A percentile compares a stretch with the other conserved stretches of the same genome.
Conservation (phyloP, 2,329 filamentous ascomycete genomes). For the Xylariaceae sp. region DNA sequence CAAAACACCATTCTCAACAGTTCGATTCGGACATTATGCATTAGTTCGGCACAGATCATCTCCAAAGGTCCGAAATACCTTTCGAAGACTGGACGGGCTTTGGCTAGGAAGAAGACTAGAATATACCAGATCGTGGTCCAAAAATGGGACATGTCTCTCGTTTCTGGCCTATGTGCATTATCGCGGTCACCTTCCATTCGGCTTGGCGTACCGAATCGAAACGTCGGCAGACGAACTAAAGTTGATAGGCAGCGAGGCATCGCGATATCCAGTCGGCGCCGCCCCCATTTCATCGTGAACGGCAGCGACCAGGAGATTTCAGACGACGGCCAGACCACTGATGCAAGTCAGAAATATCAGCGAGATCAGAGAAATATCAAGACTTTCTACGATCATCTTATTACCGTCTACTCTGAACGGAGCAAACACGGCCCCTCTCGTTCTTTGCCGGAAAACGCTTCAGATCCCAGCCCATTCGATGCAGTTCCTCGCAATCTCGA, state of each 20-base stretch:
- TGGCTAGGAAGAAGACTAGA: constrained; percentile 33
- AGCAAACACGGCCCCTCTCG: background rate
- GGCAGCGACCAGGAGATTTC: constrained; percentile 22
- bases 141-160: constrained; percentile 39
- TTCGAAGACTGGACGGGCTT: constrained; percentile 21
- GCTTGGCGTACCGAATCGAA: constrained; percentile 18
- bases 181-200: constrained; percentile 13
- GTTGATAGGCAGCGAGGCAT: constrained; percentile 9
- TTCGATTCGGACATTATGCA: constrained; percentile 20
- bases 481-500: constrained; percentile 16
- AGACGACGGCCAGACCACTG: background rate
- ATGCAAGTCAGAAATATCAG: background rate
- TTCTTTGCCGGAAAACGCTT: constrained; percentile 3
- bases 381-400: constrained; percentile 23
- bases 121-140: constrained; percentile 47
- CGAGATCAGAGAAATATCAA: constrained; percentile 13
- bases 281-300: constrained; percentile 23
- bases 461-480: constrained; percentile 21
- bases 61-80: constrained; percentile 7
- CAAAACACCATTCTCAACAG: constrained; percentile 6
- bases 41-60: constrained; percentile 27
- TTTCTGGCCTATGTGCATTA: constrained; percentile 33
- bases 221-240: constrained; percentile 9
- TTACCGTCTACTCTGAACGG: background rate
- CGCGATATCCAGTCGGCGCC: constrained; percentile 14